Evolutionary conservation across 805 yeast species (phyloP).

Genomic region (Lachancea mirantina): DNA sequence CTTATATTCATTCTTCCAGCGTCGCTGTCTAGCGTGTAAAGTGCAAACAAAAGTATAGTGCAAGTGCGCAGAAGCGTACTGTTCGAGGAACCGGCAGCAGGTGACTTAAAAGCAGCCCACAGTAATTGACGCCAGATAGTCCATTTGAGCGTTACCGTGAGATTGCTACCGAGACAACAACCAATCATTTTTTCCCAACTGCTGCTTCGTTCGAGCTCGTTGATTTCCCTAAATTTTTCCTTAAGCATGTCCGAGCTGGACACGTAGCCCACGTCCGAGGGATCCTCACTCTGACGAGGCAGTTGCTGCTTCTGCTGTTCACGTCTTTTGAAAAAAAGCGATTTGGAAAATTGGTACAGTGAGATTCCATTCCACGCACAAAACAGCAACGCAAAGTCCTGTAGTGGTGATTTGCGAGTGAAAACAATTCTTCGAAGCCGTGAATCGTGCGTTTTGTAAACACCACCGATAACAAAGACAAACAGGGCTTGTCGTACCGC

Average conservation of each 20-base stretch:
- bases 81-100: conserved; percentile 1
- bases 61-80: conserved; percentile 15
- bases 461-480: conserved; percentile 13
- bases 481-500: conserved; percentile 11
- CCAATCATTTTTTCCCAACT: conserved; percentile 17
- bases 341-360: conserved; percentile 10
- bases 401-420: conserved; percentile 10
- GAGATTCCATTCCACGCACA: conserved; percentile 18
- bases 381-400: conserved; percentile 16
- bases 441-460: conserved; percentile 6
- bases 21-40: conserved; percentile 16
- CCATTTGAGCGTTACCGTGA: conserved; percentile 23
- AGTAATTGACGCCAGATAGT: conserved; percentile 23
- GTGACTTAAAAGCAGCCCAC: conserved; percentile 7
- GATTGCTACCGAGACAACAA: conserved; percentile 18
- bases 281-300: too few relatives aligned
- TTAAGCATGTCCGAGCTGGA: conserved; percentile 15
- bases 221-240: conserved; percentile 21
- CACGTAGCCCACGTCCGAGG: not conserved
- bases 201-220: conserved; percentile 17
- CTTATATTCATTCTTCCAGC: conserved; percentile 17
- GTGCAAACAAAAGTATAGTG: conserved; percentile 17
- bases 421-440: conserved; percentile 13
- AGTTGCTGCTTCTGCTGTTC: conserved; percentile 1
- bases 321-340: conserved; percentile 3